Evolutionary conservation across 345 rosid genomes (phyloP).

Genomic region (Hypericum androsaemum): DNA sequence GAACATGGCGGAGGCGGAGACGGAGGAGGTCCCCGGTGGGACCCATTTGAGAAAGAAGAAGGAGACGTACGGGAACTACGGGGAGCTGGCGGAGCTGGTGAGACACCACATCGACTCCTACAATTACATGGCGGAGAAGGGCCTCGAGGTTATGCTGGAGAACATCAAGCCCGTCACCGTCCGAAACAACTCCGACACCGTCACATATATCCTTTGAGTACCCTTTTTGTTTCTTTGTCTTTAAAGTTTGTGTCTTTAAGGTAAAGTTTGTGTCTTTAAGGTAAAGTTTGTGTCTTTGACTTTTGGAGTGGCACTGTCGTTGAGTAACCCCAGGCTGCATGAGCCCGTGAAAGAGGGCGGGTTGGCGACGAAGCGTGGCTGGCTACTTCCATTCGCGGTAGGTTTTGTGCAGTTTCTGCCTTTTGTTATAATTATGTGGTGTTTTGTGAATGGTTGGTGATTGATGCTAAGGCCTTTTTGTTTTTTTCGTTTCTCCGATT

Average conservation of each 20-base stretch:
- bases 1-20: too few species aligned
- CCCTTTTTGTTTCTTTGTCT: background rate
- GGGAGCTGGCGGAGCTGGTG: conserved; percentile 53
- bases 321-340: conserved; percentile 46
- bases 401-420: background rate
- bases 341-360: conserved; percentile 51
- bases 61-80: conserved; percentile 17
- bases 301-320: conserved; percentile 31
- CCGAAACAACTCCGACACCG: conserved; percentile 28
- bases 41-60: too few species aligned
- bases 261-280: background rate
- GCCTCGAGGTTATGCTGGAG: conserved; percentile 62
- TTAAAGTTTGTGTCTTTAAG: background rate
- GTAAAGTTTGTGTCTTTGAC: conserved; percentile 39
- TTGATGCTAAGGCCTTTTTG: background rate
- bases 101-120: conserved; percentile 77
- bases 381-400: conserved; percentile 69
- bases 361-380: conserved; percentile 25
- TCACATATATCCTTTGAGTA: conserved; percentile 63
- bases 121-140: conserved; percentile 67
- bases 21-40: too few species aligned
- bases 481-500: conserved; percentile 2
- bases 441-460: background rate
- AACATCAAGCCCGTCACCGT: conserved; percentile 49
- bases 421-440: background rate